A percentile compares a stretch with the other conserved stretches of the same genome.
phyloP scores from a whole-genome alignment of 139 green algal genomes.

The Micromonas commoda region DNA sequence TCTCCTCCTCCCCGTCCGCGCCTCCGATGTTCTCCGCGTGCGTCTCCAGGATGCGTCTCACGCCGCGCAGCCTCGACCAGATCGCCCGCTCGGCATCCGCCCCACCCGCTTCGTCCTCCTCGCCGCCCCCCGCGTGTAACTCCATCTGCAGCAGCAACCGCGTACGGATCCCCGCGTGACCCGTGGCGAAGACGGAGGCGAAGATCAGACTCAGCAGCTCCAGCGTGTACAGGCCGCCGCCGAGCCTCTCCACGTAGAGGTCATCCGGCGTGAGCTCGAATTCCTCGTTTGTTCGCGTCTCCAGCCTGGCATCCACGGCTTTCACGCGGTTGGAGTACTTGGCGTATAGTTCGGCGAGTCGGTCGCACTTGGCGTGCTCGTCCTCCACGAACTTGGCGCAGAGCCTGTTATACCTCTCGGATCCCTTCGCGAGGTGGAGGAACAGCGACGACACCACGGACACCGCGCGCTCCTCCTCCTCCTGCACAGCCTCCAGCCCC shows the following conservation, averaged over 20 bases:
- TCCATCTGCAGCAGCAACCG: not conserved
- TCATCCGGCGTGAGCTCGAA: slow-evolving; percentile 48
- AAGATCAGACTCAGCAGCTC: slow-evolving; percentile 49
- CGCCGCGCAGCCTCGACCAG: not conserved
- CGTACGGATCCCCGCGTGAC: not conserved
- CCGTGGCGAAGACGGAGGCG: not conserved
- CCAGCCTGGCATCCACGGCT: slow-evolving; percentile 29
- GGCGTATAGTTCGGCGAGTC: slow-evolving; percentile 84
- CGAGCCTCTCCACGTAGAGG: slow-evolving; percentile 47
- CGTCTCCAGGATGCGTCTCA: not conserved
- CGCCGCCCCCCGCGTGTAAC: not conserved
- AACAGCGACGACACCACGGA: slow-evolving; percentile 72
- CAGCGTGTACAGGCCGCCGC: slow-evolving; percentile 73
- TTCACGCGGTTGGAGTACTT: slow-evolving; percentile 54
- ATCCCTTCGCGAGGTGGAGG: not conserved
- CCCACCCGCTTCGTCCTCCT: not conserved
- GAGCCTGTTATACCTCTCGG: slow-evolving; percentile 51
- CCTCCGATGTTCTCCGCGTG: slow-evolving; percentile 23
- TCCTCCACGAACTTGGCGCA: slow-evolving; percentile 92
- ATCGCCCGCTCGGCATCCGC: not conserved
- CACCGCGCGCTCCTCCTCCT: slow-evolving; percentile 81
- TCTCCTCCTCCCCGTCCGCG: slow-evolving; percentile 2
- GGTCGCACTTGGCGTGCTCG: slow-evolving; percentile 94
- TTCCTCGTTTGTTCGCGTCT: slow-evolving; percentile 39
- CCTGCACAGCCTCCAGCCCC: slow-evolving; percentile 37